These are phyloP conservation scores for Aspergillus conjunctus DNA, from an alignment of 495 filamentous ascomycete species.

Conservation along the genomic window DNA sequence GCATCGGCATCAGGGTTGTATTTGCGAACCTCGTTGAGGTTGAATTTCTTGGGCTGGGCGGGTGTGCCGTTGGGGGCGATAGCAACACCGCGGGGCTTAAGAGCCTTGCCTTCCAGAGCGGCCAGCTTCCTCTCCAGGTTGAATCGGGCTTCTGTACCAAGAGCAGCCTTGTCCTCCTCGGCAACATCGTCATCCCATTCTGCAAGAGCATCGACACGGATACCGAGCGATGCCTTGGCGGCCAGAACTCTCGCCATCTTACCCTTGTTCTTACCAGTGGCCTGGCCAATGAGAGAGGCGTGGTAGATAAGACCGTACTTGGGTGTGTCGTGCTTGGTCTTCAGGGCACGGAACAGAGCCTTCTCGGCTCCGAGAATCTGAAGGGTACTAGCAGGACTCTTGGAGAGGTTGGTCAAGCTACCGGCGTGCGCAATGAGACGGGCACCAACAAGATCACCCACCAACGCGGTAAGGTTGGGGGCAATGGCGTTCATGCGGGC, in stretches of 20 bases:
- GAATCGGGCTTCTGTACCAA: constrained; percentile 72
- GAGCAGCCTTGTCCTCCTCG: constrained; percentile 80
- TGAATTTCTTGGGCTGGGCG: constrained; percentile 72
- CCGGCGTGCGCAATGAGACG: constrained; percentile 95
- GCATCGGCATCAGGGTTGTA: constrained; percentile 97
- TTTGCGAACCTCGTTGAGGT: constrained; percentile 89
- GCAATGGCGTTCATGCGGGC: constrained; percentile 96
- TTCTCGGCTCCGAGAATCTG: constrained; percentile 99
- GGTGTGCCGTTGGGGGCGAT: constrained; percentile 71
- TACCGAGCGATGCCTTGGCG: constrained; percentile 86
- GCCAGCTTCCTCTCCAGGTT: constrained; percentile 86
- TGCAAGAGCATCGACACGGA: constrained; percentile 88
- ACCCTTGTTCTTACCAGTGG: constrained; percentile 96
- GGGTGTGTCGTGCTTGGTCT: constrained; percentile 98
- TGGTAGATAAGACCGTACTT: constrained; percentile 99
- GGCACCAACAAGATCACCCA: constrained; percentile 93
- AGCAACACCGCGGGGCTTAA: constrained; percentile 70
- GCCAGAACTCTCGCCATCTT: constrained; percentile 98
- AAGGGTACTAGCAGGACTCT: constrained; percentile 92
- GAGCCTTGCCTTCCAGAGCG: constrained; percentile 86
- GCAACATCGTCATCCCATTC: constrained; percentile 78
- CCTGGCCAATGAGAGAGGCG: constrained; percentile 93
- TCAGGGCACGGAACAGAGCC: constrained; percentile 94
- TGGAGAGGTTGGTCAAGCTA: constrained; percentile 92
- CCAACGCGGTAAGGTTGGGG: constrained; percentile 90